Conservation (phyloP, 495 filamentous ascomycete genomes). For the Halenospora varia region DNA sequence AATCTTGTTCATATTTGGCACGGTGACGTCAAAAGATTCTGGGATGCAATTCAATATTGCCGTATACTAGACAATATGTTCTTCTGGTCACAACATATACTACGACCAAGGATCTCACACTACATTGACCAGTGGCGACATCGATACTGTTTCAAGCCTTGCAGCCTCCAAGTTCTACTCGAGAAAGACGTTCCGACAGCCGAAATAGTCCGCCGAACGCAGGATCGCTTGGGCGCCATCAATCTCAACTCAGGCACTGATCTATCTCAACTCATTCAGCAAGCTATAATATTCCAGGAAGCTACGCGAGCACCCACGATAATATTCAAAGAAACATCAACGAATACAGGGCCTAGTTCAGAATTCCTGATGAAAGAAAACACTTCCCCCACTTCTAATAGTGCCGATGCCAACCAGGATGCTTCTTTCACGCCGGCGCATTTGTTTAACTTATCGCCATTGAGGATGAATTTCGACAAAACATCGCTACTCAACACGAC, state of each 20-base stretch:
- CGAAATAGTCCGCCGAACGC: constrained; percentile 5
- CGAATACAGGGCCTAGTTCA: too few species aligned
- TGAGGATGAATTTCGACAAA: too few species aligned
- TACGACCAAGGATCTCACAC: constrained; percentile 11
- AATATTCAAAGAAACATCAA: too few species aligned
- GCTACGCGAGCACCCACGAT: too few species aligned
- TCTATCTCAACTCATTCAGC: constrained; percentile 10
- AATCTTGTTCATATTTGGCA: constrained; percentile 9
- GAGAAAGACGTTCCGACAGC: constrained; percentile 4
- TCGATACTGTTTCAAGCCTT: too few species aligned
- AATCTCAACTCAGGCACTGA: not conserved
- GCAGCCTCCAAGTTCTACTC: not conserved
- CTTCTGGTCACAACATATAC: constrained; percentile 11
- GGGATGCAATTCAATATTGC: constrained; percentile 19
- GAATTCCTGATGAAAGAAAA: too few species aligned
- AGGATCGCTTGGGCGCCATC: constrained; percentile 9
- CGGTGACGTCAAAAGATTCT: constrained; percentile 12
- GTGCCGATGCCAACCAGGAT: too few species aligned
- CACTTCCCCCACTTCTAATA: too few species aligned
- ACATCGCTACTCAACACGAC: too few species aligned
- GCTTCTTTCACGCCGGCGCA: too few species aligned
- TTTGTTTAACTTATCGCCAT: too few species aligned
- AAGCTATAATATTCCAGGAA: constrained; percentile 11
- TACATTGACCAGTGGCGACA: constrained; percentile 19
- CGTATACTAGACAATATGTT: constrained; percentile 20